Base-by-base conservation (phyloP, 2,329 filamentous ascomycete genomes). In the Gaeumannomyces sp. region DNA sequence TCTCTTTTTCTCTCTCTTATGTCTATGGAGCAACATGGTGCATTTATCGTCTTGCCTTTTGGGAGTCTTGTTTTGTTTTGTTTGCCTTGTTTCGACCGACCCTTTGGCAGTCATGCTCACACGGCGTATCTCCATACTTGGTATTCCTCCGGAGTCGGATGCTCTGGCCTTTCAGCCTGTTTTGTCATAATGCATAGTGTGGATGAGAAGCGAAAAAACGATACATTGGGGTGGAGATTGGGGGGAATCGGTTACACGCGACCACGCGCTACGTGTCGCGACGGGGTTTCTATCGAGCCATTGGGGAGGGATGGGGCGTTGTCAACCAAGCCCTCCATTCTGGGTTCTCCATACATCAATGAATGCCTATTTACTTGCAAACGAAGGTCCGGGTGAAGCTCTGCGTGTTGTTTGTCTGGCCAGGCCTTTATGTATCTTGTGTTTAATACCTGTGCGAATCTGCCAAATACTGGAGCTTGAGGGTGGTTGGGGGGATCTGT, bases 1-100 rank as follows among this genome's bases (percentile, higher is more conserved):
- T 58, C n/a, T 22, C 27, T 62, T 29, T 56, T n/a, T 63, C 64
- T 50, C 8, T 29, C 59, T 61, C 33, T 33, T n/a, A 63, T 66
- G 19, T 59, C 45, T 63, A 59, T 27, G 38, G 58, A 50, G 28
- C 10, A 57, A 62, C 58, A 27, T 60, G 50, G 25, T 31, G 22
- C 7, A 25, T 53, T 11, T 53, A 22, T 45, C 16, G 45, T 53
- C 10, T n/a, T 53, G 45, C 2, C 10, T 8, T 25, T 53, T 53
- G 45, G 45, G 45, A 53, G 45, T 53, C 19, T 53, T 53, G 45
- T 53, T 25, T 50, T 50, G 38, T 22, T 22, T 22, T 4, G 45
- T 22, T 11, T 53, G 22, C 22, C 11, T 10, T 10, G 33, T 35
- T 35, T 35, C 11, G 33, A 10, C 33, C 33, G 33, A 35, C 13